phyloP scores from a whole-genome alignment of 495 filamentous ascomycete species.

The Penicillium bovifimosum region DNA sequence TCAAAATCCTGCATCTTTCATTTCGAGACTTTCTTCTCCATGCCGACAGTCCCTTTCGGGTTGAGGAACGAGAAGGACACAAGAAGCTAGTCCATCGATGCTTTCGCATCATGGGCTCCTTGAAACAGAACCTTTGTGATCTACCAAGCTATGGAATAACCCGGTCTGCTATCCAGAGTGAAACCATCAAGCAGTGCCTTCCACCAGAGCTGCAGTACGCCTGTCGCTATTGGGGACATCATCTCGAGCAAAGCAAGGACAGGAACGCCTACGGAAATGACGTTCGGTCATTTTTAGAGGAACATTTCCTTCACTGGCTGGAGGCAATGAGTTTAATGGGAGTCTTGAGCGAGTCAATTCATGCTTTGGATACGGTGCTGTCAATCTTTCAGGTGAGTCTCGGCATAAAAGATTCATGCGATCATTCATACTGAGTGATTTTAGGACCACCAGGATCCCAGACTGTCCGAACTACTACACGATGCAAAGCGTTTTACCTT shows the following conservation, averaged over 20 bases:
- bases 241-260: constrained; percentile 13
- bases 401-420: no score
- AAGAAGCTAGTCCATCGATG: no score
- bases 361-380: no score
- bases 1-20: not conserved
- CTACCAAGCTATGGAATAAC: constrained; percentile 17
- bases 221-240: constrained; percentile 43
- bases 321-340: constrained; percentile 39
- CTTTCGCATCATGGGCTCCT: constrained; percentile 18
- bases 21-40: constrained; percentile 1
- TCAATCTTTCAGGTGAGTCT: no score
- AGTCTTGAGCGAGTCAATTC: no score
- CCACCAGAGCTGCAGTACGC: constrained; percentile 30
- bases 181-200: constrained; percentile 16
- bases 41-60: no score
- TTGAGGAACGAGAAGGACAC: not conserved
- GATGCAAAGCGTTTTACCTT: no score
- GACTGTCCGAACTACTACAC: no score
- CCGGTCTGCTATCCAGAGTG: constrained; percentile 18
- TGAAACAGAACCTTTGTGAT: constrained; percentile 18
- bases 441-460: no score
- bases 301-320: constrained; percentile 44
- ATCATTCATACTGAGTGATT: no score
- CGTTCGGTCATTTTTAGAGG: not conserved
- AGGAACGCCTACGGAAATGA: not conserved